Evolutionary conservation across 2,329 filamentous ascomycete species (phyloP), one percentile per base, ranked within the genome.

Genomic region (Paraphoma chrysanthemicola): DNA sequence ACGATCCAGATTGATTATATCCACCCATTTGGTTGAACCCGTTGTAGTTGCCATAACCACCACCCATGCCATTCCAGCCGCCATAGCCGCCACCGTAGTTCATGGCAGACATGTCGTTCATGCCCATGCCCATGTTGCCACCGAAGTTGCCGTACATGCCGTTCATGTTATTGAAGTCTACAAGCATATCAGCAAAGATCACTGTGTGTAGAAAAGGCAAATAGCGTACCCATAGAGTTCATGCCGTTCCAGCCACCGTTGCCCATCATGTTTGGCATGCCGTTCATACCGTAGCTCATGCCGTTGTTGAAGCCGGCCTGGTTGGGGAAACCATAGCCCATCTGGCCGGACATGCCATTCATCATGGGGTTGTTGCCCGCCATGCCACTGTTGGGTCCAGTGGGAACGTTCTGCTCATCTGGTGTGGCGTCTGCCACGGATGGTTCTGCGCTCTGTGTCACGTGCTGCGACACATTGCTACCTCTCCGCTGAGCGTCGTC

Each of bases 121-220:
- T 91, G 79, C 90, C 66, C 87, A 90, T 90, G 83, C 88, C 88
- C 83, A 75, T 75, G 62, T 88, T 86, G 74, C 82, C 81, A 80
- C 86, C 86, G 77, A 90, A 92, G 81, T 88, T 87, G 82, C 88
- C 87, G 82, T 87, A 92, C 89, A 93, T 91, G 84, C 88, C 87
- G 51, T 70, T 71, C 90, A 95, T 93, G 73, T 87, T 68, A 71
- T 78, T 70, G 58, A 65, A 73, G 33, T 71, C 70, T 73, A 16
- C 2, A 6, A 9, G 16, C 8, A 6, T 14, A 46, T 71, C 67
- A 72, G 73, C 46, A 9, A 30, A 6, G 8, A 17, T 18, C 5
- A 41, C 12, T 17, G 6, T 18, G 11, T 30, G 12, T 7, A 3
- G 9, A 41, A n/a, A n/a, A 18, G 50, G 16, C 14, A 43, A 10